Base-by-base conservation (phyloP, 805 yeast genomes). In the Candida boidinii region DNA sequence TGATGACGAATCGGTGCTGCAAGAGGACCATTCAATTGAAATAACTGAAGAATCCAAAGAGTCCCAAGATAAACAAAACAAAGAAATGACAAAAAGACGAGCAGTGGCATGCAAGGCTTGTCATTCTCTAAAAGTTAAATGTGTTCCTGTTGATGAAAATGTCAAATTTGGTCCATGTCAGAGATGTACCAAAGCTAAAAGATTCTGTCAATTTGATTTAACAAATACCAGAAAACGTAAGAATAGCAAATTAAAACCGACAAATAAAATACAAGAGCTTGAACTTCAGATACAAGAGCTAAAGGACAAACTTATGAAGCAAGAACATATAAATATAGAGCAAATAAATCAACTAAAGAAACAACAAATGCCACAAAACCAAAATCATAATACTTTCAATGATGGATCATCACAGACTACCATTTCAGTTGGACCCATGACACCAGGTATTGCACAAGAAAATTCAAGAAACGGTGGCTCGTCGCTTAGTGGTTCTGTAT, bases 101-200 rank as follows among this genome's bases (percentile, higher is more conserved):
- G 55, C 78, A 0, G 75, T 72, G 11, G 83, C 83, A 2, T 77
- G 84, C 51, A 73, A 70, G 41, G 62, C 73, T n/a, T 87, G 96
- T 50, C 94, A 90, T 46, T 53, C 82, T 1, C 65, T 85, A 31
- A 87, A 87, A 49, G 95, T 87, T 22, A 76, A 80, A 44, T 87
- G 96, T 55, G 74, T 80, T 7, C 92, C 95, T 0, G 63, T 79
- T 1, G 78, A 78, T 48, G 53, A 64, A 26, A 46, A 62, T 20
- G 70, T 78, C 37, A 76, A 77, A 8, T 53, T 64, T 2, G 76
- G 80, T 3, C 74, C 88, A 0, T 87, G 96, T 56, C 58, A 70
- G 10, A 65, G 96, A 26, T 87, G 96, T 49, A 40, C 70, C 17
- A 81, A 76, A 50, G 65, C 79, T 19, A 67, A 70, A 26, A 65